Evolutionary conservation across 2,329 filamentous ascomycete genomes (phyloP).

Genomic region (Claviceps purpurea): DNA sequence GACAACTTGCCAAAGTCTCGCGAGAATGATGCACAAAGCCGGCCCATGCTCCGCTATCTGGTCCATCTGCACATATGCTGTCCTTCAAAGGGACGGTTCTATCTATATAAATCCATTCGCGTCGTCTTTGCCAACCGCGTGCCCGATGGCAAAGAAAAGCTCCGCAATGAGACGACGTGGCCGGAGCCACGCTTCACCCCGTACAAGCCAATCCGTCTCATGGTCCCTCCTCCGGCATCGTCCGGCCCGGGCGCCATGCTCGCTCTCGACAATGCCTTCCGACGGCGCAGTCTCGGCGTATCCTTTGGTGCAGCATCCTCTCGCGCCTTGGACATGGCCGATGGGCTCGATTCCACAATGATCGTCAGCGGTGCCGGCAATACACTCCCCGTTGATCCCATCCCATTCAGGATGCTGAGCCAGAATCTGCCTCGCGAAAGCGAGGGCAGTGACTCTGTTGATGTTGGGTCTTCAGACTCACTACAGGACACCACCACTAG

Average conservation of each 20-base stretch:
- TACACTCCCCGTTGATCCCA: constrained; percentile 31
- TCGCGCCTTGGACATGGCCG: constrained; percentile 23
- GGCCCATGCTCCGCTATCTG: constrained; percentile 74
- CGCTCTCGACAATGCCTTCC: constrained; percentile 45
- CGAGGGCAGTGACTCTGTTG: constrained; percentile 17
- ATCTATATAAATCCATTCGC: constrained; percentile 80
- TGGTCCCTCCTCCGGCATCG: constrained; percentile 27
- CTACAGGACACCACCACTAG: constrained; percentile 16
- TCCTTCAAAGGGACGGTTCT: constrained; percentile 69
- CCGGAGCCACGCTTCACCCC: constrained; percentile 77
- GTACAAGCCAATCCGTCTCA: constrained; percentile 57
- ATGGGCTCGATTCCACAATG: constrained; percentile 10
- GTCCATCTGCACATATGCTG: constrained; percentile 90
- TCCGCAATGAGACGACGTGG: constrained; percentile 78
- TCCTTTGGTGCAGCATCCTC: constrained; percentile 18
- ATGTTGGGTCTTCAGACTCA: constrained; percentile 15
- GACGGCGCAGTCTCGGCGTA: constrained; percentile 43
- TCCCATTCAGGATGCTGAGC: constrained; percentile 33
- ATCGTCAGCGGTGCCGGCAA: constrained; percentile 14
- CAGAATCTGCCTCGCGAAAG: constrained; percentile 17
- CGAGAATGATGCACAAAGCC: constrained; percentile 24
- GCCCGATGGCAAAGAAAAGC: constrained; percentile 84
- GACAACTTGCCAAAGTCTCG: constrained; percentile 39
- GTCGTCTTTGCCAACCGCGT: constrained; percentile 96
- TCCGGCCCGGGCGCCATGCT: constrained; percentile 34